A percentile compares a stretch with the other conserved stretches of the same genome.
These are phyloP conservation scores for Logfia minima DNA, from an alignment of 129 eudicot species.

Conservation along the genomic window DNA sequence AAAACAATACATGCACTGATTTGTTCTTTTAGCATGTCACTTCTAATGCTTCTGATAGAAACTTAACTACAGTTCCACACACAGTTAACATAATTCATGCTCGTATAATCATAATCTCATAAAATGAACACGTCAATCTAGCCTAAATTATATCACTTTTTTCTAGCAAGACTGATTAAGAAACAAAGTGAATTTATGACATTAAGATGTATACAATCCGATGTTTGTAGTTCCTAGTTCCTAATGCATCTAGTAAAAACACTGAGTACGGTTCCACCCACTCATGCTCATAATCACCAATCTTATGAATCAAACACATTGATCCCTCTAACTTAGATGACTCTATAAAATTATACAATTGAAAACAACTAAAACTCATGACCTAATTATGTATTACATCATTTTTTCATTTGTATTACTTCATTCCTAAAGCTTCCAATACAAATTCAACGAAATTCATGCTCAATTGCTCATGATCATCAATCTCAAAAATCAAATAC, in stretches of 20 bases:
- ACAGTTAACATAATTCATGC: slow-evolving; percentile 13
- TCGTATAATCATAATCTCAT: background rate
- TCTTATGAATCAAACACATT: background rate
- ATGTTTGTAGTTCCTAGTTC: background rate
- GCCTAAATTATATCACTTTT: background rate
- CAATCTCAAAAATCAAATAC: slow-evolving; percentile 12
- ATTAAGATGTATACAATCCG: background rate
- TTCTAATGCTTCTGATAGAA: slow-evolving; percentile 17
- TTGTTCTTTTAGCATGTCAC: background rate
- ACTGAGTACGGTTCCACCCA: background rate
- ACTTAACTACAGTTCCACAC: slow-evolving; percentile 11
- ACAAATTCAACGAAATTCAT: slow-evolving; percentile 7
- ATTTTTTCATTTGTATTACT: background rate
- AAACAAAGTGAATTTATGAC: background rate
- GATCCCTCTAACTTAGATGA: background rate
- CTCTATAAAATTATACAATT: no score
- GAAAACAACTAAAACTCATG: slow-evolving; percentile 2
- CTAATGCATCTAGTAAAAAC: background rate
- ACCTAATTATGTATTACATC: background rate
- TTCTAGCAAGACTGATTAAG: slow-evolving; percentile 1
- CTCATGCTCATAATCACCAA: background rate
- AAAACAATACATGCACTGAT: background rate
- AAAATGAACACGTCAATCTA: slow-evolving; percentile 4
- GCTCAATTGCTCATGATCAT: slow-evolving; percentile 14
- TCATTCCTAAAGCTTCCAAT: slow-evolving; percentile 12